Conservation (phyloP, 805 yeast species). For the Millerozyma acaciae region DNA sequence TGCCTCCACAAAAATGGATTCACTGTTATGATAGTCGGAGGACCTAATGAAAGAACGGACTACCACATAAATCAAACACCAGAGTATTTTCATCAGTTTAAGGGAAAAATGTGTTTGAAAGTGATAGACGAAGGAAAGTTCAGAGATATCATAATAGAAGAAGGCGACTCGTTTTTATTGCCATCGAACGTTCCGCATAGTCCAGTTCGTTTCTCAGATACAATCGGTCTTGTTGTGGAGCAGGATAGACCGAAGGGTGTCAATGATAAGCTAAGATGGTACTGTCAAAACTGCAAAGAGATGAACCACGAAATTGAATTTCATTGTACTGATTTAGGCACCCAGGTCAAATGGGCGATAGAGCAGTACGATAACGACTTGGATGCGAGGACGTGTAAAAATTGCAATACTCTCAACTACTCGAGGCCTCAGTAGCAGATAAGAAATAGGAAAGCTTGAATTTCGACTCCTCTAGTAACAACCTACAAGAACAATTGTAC, state of each 20-base stretch:
- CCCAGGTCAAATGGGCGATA: conserved; percentile 85
- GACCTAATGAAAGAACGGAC: conserved; percentile 91
- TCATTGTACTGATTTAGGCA: conserved; percentile 77
- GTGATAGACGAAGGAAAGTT: conserved; percentile 74
- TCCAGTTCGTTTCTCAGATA: conserved; percentile 81
- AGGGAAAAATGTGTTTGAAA: conserved; percentile 78
- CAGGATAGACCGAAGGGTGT: conserved; percentile 79
- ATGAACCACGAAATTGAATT: conserved; percentile 67
- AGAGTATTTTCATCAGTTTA: conserved; percentile 85
- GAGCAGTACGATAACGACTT: conserved; percentile 60
- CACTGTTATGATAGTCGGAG: conserved; percentile 94
- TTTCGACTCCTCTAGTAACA: too few relatives aligned
- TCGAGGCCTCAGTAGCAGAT: conserved; percentile 57
- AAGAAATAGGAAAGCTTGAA: too few relatives aligned
- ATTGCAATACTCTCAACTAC: conserved; percentile 70
- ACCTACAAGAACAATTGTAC: too few relatives aligned
- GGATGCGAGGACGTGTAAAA: conserved; percentile 63
- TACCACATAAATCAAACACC: conserved; percentile 93
- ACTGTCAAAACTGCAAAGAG: conserved; percentile 66
- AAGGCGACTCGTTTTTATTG: conserved; percentile 84
- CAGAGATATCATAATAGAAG: conserved; percentile 68
- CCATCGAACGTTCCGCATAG: conserved; percentile 87
- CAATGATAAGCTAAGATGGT: conserved; percentile 81
- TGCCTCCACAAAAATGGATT: conserved; percentile 90
- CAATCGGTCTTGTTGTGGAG: conserved; percentile 88